Evolutionary conservation across 1,139 yeast species (phyloP).

Genomic region (Suhomyces anneliseae): DNA sequence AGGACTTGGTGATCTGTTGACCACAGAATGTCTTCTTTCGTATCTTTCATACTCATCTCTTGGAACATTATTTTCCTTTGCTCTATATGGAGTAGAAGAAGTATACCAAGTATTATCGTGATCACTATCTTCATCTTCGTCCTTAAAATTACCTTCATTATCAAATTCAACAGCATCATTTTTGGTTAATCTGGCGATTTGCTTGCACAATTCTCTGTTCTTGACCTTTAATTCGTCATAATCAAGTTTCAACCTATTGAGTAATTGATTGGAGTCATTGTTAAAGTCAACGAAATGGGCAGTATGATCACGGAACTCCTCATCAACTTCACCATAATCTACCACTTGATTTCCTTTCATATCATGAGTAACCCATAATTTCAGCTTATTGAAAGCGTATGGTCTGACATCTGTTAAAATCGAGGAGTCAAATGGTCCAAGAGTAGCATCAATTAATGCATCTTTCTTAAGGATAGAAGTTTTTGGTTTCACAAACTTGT

Average conservation of each 20-base stretch:
- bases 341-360: slow-evolving; percentile 34
- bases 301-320: slow-evolving; percentile 2
- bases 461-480: slow-evolving; percentile 56
- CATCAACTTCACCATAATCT: slow-evolving; percentile 12
- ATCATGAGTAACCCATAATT: slow-evolving; percentile 49
- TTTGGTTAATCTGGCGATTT: slow-evolving; percentile 10
- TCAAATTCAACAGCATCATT: slow-evolving; percentile 11
- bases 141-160: slow-evolving; percentile 11
- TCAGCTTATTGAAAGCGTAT: slow-evolving; percentile 36
- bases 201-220: slow-evolving; percentile 14
- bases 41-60: not conserved
- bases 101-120: slow-evolving; percentile 19
- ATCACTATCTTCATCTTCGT: slow-evolving; percentile 10
- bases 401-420: slow-evolving; percentile 33
- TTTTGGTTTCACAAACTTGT: slow-evolving; percentile 65
- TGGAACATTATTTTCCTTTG: slow-evolving; percentile 1
- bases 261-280: slow-evolving; percentile 15
- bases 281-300: slow-evolving; percentile 8
- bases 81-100: slow-evolving; percentile 26
- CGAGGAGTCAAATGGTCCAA: slow-evolving; percentile 34
- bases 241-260: slow-evolving; percentile 13
- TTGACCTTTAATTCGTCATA: slow-evolving; percentile 15
- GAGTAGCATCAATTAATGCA: slow-evolving; percentile 64
- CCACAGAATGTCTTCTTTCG: slow-evolving; percentile 5
- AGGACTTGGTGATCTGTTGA: slow-evolving; percentile 15